These are phyloP conservation scores for Puya raimondii DNA, from an alignment of 176 grass and related monocot genomes.

Conservation along the genomic window DNA sequence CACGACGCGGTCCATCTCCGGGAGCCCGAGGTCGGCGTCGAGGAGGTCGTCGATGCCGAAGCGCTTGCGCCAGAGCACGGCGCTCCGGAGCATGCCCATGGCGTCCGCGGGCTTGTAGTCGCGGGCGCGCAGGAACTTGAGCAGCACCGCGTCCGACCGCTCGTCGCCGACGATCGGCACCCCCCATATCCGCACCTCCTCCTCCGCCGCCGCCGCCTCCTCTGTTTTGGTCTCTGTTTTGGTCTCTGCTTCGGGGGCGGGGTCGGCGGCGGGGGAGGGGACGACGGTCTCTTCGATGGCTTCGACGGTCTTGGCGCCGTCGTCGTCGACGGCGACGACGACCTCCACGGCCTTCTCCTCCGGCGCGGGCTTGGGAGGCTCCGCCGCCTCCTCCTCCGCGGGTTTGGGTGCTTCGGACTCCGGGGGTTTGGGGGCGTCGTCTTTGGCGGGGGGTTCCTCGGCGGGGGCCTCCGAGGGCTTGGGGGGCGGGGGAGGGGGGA, in stretches of 20 bases:
- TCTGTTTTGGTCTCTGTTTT: constrained; percentile 18
- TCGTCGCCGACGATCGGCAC: constrained; percentile 79
- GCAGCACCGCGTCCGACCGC: constrained; percentile 67
- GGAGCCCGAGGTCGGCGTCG: constrained; percentile 56
- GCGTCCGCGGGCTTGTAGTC: constrained; percentile 95
- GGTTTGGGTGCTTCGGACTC: constrained; percentile 30
- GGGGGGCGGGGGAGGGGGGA: constrained; percentile 38
- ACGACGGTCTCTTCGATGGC: constrained; percentile 58
- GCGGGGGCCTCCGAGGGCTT: constrained; percentile 7
- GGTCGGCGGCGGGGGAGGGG: constrained; percentile 12
- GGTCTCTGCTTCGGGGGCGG: constrained; percentile 21
- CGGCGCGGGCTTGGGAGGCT: constrained; percentile 9
- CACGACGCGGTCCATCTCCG: constrained; percentile 73
- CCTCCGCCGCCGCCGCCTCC: constrained; percentile 6
- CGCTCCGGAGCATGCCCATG: constrained; percentile 67
- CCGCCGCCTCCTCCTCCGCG: constrained; percentile 27
- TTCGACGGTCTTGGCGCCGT: constrained; percentile 53
- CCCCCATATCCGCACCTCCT: constrained; percentile 72
- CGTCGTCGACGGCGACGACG: constrained; percentile 36
- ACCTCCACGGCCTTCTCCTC: constrained; percentile 28
- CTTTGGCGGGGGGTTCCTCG: constrained; percentile 31
- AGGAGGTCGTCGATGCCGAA: constrained; percentile 75
- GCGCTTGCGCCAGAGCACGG: constrained; percentile 87
- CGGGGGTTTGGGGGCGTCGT: constrained; percentile 4
- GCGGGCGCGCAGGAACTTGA: constrained; percentile 87